These are phyloP conservation scores for Bipolaris oryzae DNA, from an alignment of 2,329 filamentous ascomycete species.

Conservation along the genomic window DNA sequence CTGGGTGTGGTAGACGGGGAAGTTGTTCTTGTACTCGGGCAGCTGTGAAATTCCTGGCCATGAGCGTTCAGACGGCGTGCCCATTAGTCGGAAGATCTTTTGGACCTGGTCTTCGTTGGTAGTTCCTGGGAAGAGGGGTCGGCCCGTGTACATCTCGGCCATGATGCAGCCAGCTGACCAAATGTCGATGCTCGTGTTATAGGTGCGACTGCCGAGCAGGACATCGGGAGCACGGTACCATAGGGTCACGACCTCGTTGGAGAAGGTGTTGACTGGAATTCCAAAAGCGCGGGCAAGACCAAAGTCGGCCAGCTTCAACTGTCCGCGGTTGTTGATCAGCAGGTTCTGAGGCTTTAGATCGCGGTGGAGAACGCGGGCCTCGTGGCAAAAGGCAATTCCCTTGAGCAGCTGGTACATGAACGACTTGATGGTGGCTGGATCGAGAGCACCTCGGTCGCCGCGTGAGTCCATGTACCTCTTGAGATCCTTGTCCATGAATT, in stretches of 20 bases:
- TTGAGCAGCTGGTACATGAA: constrained; percentile 98
- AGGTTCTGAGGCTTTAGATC: constrained; percentile 97
- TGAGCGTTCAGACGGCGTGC: constrained; percentile 90
- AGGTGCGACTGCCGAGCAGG: constrained; percentile 88
- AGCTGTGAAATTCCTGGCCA: constrained; percentile 96
- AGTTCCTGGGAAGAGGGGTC: constrained; percentile 93
- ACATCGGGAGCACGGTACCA: constrained; percentile 99
- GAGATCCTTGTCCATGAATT: constrained; percentile 97
- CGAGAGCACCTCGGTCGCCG: constrained; percentile 86
- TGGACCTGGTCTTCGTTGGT: constrained; percentile 98
- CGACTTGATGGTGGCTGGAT: constrained; percentile 90
- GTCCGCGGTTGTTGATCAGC: constrained; percentile 88
- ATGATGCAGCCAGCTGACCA: constrained; percentile 99
- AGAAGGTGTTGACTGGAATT: constrained; percentile 97
- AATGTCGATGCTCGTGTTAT: constrained; percentile 99
- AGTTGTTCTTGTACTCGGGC: constrained; percentile 96
- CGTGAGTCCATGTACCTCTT: constrained; percentile 99
- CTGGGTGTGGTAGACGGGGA: constrained; percentile 92
- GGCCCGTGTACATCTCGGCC: constrained; percentile 98
- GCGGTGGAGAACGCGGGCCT: constrained; percentile 93
- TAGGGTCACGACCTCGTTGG: constrained; percentile 94
- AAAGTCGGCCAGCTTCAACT: constrained; percentile 93
- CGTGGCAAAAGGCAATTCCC: constrained; percentile 97
- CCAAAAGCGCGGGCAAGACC: constrained; percentile 93
- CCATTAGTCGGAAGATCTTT: constrained; percentile 98